Base-by-base conservation (phyloP, 2,329 filamentous ascomycete genomes). In the Dendrostoma leiphaemia region DNA sequence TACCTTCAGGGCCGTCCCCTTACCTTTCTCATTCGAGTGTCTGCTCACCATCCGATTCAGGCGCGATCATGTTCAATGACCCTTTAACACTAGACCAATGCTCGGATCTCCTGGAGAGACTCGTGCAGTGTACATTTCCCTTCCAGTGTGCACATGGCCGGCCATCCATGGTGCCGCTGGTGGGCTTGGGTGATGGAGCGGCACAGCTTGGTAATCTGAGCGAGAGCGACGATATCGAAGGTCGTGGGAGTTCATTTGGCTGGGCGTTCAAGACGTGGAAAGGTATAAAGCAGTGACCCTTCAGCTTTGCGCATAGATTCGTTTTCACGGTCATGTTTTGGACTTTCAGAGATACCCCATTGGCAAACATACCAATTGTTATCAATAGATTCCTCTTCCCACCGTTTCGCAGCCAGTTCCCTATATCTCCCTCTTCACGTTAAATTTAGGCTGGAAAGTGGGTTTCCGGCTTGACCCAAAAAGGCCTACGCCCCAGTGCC, bases 61-160 rank as follows among this genome's bases (percentile, higher is more conserved):
- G 74, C 32, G 89, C 90, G 2, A 85, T 94, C 66, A 93, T 92
- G 89, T 95, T 95, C 70, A 93, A 93, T 61, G 90, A 95, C 63
- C 65, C 72, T 6, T 70, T 94, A 7, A 76, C 75, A 0, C 59
- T 66, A 1, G 69, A 75, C 0, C 78, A 90, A 59, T 93, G 90
- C 61, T 61, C 70, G 9, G 65, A 68, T 0, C 68, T 94, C 31
- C 67, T 93, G 0, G 57, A 51, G 2, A 75, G 75, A 3, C 70
- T 94, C n/a, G 77, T 80, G 0, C 65, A 63, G 0, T 91, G 88
- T 60, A 77, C 75, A 0, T 90, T 93, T 58, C 90, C 90, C 0
- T 94, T 94, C 60, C 86, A 90, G 65, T 95, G 90, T 69, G 90
- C 90, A 1, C 90, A 95, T 73, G 90, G 90, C 0, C 76, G 85